A percentile compares a stretch with the other conserved stretches of the same genome.
These are phyloP conservation scores for Didymella lethalis DNA, from an alignment of 2,329 filamentous ascomycete species.

Conservation along the genomic window DNA sequence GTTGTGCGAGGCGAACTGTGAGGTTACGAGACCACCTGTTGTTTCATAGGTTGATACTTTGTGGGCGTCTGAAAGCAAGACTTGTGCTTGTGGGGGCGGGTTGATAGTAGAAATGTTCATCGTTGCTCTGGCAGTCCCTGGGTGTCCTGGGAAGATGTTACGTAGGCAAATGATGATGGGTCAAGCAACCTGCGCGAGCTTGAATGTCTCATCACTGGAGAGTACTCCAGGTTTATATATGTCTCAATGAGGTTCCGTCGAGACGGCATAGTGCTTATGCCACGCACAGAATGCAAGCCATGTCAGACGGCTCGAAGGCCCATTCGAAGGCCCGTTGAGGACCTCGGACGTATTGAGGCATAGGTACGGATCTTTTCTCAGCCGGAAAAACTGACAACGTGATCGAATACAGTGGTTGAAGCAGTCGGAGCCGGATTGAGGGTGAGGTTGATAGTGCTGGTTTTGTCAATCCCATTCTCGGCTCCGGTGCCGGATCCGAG, in stretches of 20 bases:
- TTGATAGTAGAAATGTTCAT: constrained; percentile 28
- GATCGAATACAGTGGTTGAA: background rate
- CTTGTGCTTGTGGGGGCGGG: constrained; percentile 36
- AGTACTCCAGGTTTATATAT: background rate
- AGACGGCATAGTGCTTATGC: constrained; percentile 15
- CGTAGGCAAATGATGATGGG: background rate
- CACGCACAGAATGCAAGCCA: background rate
- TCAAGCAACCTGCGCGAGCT: background rate
- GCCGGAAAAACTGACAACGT: background rate
- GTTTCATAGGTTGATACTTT: constrained; percentile 42
- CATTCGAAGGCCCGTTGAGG: background rate
- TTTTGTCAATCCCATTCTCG: background rate
- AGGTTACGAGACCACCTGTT: constrained; percentile 40
- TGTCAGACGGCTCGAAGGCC: background rate
- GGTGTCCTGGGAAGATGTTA: background rate
- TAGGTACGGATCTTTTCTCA: background rate
- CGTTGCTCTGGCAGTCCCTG: background rate
- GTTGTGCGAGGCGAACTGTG: constrained; percentile 38
- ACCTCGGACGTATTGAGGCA: background rate
- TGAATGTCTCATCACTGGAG: background rate
- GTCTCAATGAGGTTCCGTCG: background rate
- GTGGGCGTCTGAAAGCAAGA: constrained; percentile 31
- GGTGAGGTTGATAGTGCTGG: background rate
- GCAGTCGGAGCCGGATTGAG: constrained; percentile 7
- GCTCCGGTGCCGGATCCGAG: constrained; percentile 17